Evolutionary conservation across 2,329 filamentous ascomycete genomes (phyloP).

Genomic region (Fonsecaea pugnacius): DNA sequence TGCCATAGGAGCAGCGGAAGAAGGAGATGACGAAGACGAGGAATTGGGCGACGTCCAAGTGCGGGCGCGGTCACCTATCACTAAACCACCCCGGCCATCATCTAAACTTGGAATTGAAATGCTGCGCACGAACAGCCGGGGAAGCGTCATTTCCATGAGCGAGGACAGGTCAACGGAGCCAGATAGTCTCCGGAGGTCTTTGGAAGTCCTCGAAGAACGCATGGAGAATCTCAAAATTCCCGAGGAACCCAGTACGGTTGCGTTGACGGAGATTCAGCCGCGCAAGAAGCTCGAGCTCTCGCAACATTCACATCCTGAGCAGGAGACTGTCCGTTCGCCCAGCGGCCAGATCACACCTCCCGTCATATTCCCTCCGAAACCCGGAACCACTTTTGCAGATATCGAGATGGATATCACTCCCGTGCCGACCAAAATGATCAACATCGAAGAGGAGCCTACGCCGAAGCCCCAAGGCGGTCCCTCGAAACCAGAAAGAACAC

Average conservation of each 20-base stretch:
- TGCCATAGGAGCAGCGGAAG: slow-evolving; percentile 72
- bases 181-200: slow-evolving; percentile 33
- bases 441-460: slow-evolving; percentile 33
- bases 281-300: slow-evolving; percentile 32
- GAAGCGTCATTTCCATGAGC: slow-evolving; percentile 66
- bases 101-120: slow-evolving; percentile 95
- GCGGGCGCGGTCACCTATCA: slow-evolving; percentile 56
- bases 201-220: slow-evolving; percentile 43
- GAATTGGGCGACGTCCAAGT: slow-evolving; percentile 69
- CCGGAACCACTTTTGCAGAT: slow-evolving; percentile 48
- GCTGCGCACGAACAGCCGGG: slow-evolving; percentile 95
- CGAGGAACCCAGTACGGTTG: slow-evolving; percentile 31
- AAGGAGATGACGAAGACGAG: slow-evolving; percentile 93
- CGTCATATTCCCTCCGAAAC: slow-evolving; percentile 53
- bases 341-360: slow-evolving; percentile 55
- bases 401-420: slow-evolving; percentile 43
- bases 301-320: slow-evolving; percentile 40
- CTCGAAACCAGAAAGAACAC: slow-evolving; percentile 13
- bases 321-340: slow-evolving; percentile 28
- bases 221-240: slow-evolving; percentile 39
- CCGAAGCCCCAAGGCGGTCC: slow-evolving; percentile 30
- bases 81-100: slow-evolving; percentile 65
- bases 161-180: slow-evolving; percentile 47
- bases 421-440: slow-evolving; percentile 31
- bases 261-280: slow-evolving; percentile 35